Base-by-base conservation (phyloP, 768 basidiomycete species). In the Nidularia pulvinata region DNA sequence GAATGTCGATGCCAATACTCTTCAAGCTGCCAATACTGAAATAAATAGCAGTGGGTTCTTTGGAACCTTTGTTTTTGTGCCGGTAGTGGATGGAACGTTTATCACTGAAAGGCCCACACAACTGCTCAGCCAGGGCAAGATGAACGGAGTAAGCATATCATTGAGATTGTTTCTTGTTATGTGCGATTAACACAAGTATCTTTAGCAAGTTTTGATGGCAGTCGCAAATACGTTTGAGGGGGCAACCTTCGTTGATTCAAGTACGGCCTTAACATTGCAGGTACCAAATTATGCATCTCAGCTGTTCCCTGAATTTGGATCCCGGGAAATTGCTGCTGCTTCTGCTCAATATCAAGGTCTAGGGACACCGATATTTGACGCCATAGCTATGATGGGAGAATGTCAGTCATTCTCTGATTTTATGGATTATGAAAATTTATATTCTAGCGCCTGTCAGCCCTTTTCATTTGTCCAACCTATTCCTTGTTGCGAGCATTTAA, bases 391-490 rank as follows among this genome's bases (percentile, higher is more conserved):
- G 16, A 72, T 74, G 66, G 69, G 73, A 4, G 79, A 80, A 62
- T 60, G 79, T 79, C 52, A 5, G 51, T n/a, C n/a, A n/a, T n/a
- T n/a, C n/a, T n/a, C n/a, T n/a, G n/a, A n/a, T n/a, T n/a, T n/a
- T n/a, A n/a, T n/a, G n/a, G n/a, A n/a, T n/a, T n/a, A n/a, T n/a
- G n/a, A n/a, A n/a, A n/a, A n/a, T n/a, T n/a, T n/a, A n/a, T n/a
- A n/a, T n/a, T n/a, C n/a, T n/a, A n/a, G n/a, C n/a, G n/a, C n/a
- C n/a, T n/a, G n/a, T n/a, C 48, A 73, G 78, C 77, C 7, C 76
- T 79, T 45, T 75, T 80, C 48, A 67, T 70, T 19, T 81, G 78
- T 53, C 78, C 79, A 0, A 73, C 75, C 0, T 78, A 79, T 53
- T 72, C 57, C 52, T 42, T 77, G 13, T 54, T 76, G 36, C 54